These are phyloP conservation scores for Boletellus sp. DNA, from an alignment of 768 basidiomycete species.

Conservation along the genomic window DNA sequence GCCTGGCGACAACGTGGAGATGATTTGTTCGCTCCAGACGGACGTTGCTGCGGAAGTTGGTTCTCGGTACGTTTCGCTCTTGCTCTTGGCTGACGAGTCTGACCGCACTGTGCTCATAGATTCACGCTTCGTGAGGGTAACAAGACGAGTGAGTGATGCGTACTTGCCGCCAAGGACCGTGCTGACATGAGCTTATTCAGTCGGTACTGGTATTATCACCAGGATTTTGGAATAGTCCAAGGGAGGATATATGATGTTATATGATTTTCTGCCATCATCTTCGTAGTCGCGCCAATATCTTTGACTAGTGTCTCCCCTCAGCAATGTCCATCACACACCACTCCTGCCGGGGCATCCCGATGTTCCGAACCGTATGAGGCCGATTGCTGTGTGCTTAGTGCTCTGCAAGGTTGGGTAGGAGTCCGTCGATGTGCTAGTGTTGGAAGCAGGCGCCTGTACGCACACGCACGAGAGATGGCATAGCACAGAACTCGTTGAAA, in stretches of 20 bases:
- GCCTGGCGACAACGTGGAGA: slow-evolving; percentile 97
- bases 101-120: slow-evolving; percentile 20
- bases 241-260: slow-evolving; percentile 5
- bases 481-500: too few relatives aligned
- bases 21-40: slow-evolving; percentile 76
- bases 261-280: slow-evolving; percentile 20
- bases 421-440: too few relatives aligned
- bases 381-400: too few relatives aligned
- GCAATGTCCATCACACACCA: slow-evolving; percentile 10
- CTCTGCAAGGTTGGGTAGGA: too few relatives aligned
- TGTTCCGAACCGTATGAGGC: neutral
- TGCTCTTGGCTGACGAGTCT: neutral
- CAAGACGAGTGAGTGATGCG: slow-evolving; percentile 66
- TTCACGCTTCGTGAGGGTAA: slow-evolving; percentile 96
- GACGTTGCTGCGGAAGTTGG: slow-evolving; percentile 90
- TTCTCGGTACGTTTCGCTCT: slow-evolving; percentile 49
- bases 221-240: slow-evolving; percentile 58
- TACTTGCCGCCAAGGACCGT: neutral
- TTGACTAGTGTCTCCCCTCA: slow-evolving; percentile 20
- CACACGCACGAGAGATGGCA: too few relatives aligned
- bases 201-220: slow-evolving; percentile 93
- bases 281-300: slow-evolving; percentile 13
- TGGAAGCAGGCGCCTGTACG: too few relatives aligned
- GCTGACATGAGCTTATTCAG: slow-evolving; percentile 35
- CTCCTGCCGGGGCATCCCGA: neutral